Evolutionary conservation across 108 stramenopile genomes (phyloP).

Genomic region (Fistulifera solaris): DNA sequence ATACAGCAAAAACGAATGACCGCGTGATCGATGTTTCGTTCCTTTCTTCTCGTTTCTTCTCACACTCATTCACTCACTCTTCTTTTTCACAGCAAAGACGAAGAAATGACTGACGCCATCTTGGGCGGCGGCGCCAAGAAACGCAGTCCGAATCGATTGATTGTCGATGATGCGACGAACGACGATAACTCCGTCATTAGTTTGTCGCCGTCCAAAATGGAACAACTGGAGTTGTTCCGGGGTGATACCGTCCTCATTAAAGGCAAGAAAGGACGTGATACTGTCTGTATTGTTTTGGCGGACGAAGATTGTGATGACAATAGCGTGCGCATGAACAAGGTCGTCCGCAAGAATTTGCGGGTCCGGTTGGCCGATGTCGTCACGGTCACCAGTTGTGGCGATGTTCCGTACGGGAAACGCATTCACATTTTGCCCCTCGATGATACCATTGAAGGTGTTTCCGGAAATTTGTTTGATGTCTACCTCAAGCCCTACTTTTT

Average conservation of each 20-base stretch:
- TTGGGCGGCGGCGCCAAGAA: conserved; percentile 80
- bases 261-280: conserved; percentile 98
- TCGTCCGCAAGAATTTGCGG: conserved; percentile 97
- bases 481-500: conserved; percentile 99
- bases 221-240: conserved; percentile 96
- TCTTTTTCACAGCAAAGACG: conserved; percentile 36
- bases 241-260: conserved; percentile 98
- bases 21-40: too few relatives aligned
- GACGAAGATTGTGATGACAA: conserved; percentile 95
- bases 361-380: conserved; percentile 96
- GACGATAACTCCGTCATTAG: conserved; percentile 98
- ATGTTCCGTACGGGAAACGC: conserved; percentile 98
- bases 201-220: conserved; percentile 92
- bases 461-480: conserved; percentile 98
- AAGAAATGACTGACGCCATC: conserved; percentile 84
- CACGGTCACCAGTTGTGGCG: conserved; percentile 88
- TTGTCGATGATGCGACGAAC: conserved; percentile 98
- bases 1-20: too few relatives aligned
- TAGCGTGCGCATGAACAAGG: conserved; percentile 99
- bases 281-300: conserved; percentile 97
- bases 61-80: too few relatives aligned
- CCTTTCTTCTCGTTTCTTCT: too few relatives aligned
- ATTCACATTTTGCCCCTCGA: conserved; percentile 97
- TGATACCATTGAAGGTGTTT: conserved; percentile 99
- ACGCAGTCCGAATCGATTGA: conserved; percentile 95